Evolutionary conservation across 495 filamentous ascomycete genomes (phyloP).

Genomic region (Neurospora hispaniola): DNA sequence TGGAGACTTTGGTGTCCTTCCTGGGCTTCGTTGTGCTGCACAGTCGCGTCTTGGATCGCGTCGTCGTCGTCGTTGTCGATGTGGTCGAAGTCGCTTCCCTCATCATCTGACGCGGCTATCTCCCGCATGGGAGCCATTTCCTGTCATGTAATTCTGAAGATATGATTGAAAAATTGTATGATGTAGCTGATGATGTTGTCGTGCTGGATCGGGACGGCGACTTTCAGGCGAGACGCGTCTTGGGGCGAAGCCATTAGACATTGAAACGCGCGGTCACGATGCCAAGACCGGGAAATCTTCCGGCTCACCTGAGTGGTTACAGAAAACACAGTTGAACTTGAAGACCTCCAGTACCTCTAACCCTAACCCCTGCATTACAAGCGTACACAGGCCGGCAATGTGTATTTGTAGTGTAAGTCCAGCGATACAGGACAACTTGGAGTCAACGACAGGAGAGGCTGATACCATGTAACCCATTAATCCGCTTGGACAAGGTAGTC

Average conservation of each 20-base stretch:
- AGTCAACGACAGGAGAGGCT: background rate
- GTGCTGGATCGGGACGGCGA: background rate
- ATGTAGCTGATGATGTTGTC: background rate
- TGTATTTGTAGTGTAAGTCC: background rate
- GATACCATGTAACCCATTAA: background rate
- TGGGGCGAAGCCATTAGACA: background rate
- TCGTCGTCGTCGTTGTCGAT: background rate
- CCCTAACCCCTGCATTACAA: background rate
- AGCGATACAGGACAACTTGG: background rate
- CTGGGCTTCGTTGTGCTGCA: background rate
- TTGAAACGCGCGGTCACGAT: background rate
- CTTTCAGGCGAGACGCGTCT: background rate
- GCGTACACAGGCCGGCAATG: background rate
- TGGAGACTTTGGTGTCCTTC: background rate
- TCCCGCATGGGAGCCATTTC: constrained; percentile 15
- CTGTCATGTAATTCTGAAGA: background rate
- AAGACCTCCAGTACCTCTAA: background rate
- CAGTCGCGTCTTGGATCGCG: background rate
- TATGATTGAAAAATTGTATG: background rate
- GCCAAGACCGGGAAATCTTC: background rate
- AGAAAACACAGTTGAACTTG: background rate
- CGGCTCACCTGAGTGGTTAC: background rate
- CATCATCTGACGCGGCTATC: constrained; percentile 24
- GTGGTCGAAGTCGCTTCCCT: constrained; percentile 15
- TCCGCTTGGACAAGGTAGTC: background rate